phyloP scores from a whole-genome alignment of 768 basidiomycete genomes.

The Cystobasidium tubakii region DNA sequence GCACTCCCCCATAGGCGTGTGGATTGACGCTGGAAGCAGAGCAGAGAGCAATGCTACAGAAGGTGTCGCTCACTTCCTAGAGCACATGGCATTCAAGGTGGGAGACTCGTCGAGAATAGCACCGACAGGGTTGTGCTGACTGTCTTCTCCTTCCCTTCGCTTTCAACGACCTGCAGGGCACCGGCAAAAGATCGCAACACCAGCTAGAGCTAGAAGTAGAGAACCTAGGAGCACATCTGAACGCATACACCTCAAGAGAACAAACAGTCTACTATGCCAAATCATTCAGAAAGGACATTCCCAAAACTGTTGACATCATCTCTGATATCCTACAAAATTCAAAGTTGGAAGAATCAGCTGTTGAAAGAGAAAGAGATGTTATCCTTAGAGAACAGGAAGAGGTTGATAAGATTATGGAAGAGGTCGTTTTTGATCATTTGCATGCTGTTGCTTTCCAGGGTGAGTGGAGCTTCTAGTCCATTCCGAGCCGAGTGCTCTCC shows the following conservation, averaged over 20 bases:
- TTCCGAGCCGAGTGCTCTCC: too few species aligned
- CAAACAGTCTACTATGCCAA: slow-evolving; percentile 99
- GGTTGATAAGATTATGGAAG: slow-evolving; percentile 96
- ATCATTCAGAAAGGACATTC: slow-evolving; percentile 92
- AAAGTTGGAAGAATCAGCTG: slow-evolving; percentile 75
- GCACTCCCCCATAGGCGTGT: slow-evolving; percentile 72
- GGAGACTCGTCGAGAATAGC: background rate
- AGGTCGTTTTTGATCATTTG: slow-evolving; percentile 96
- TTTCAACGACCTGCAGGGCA: slow-evolving; percentile 55
- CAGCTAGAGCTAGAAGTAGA: slow-evolving; percentile 93
- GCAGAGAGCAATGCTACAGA: slow-evolving; percentile 92
- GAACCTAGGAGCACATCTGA: slow-evolving; percentile 92
- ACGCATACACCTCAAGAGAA: slow-evolving; percentile 97
- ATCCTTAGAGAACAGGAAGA: slow-evolving; percentile 97
- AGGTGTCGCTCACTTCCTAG: slow-evolving; percentile 96
- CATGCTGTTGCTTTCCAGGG: slow-evolving; percentile 96
- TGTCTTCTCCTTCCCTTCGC: background rate
- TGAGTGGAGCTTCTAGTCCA: too few species aligned
- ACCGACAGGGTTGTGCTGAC: background rate
- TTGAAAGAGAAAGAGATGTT: slow-evolving; percentile 93
- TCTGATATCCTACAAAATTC: slow-evolving; percentile 96
- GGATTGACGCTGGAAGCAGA: slow-evolving; percentile 96
- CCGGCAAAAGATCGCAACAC: slow-evolving; percentile 76
- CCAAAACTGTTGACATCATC: slow-evolving; percentile 87
- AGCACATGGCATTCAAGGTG: slow-evolving; percentile 91